Evolutionary conservation across 306 rosid species (phyloP).

Genomic region (Prunus mira): DNA sequence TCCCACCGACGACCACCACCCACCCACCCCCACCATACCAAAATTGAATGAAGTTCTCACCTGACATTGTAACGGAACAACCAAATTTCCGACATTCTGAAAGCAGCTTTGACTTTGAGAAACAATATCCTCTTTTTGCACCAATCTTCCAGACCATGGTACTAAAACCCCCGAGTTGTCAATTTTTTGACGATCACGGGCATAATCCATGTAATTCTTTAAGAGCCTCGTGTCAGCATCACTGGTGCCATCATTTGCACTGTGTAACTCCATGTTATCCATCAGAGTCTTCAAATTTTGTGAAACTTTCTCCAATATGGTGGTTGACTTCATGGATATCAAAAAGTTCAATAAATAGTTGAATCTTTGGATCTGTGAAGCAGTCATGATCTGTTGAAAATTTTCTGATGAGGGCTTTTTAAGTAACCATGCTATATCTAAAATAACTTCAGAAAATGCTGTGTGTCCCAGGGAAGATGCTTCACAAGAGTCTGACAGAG

Average conservation of each 20-base stretch:
- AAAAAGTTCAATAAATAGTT: conserved; percentile 67
- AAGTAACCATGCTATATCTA: conserved; percentile 90
- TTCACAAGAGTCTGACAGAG: conserved; percentile 52
- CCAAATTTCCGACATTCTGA: conserved; percentile 29
- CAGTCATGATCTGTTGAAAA: conserved; percentile 45
- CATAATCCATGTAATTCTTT: conserved; percentile 41
- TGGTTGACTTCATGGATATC: conserved; percentile 53
- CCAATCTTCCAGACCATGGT: conserved; percentile 15
- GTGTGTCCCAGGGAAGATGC: conserved; percentile 44
- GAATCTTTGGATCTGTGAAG: conserved; percentile 69
- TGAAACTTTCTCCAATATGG: conserved; percentile 67
- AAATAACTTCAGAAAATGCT: conserved; percentile 59
- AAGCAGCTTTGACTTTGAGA: conserved; percentile 39
- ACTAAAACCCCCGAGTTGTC: conserved; percentile 26
- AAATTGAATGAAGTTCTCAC: conserved; percentile 35
- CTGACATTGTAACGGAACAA: conserved; percentile 41
- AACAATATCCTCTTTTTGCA: conserved; percentile 30
- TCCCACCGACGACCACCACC: too few relatives aligned
- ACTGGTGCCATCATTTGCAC: conserved; percentile 23
- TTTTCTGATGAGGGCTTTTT: conserved; percentile 61
- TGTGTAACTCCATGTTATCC: conserved; percentile 33
- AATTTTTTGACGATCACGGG: conserved; percentile 43
- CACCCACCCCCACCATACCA: not conserved
- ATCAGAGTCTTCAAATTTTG: conserved; percentile 47
- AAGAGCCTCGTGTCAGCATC: conserved; percentile 48